Evolutionary conservation across 2,329 filamentous ascomycete species (phyloP), one percentile per base, ranked within the genome.

Genomic region (Exophiala aquamarina): DNA sequence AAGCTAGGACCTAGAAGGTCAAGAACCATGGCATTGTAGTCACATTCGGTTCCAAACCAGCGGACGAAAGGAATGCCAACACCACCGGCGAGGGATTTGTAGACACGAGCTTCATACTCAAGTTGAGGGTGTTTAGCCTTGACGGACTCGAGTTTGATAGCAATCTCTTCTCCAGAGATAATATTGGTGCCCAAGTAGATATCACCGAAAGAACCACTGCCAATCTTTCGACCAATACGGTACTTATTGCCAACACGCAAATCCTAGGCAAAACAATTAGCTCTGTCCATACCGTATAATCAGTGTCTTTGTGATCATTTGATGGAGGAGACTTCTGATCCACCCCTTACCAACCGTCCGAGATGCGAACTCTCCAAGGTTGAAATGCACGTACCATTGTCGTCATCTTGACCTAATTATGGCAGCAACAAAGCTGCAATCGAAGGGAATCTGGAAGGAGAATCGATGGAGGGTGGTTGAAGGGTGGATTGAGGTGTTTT

Each of bases 181-280:
- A 98, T 97, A 78, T 98, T 97, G 70, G 93, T 98, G 63, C 93
- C 93, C 44, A 97, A 84, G 74, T 97, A 98, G 68, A 98, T 97
- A 64, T 97, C 93, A 76, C 93, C 93, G 70, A 98, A 98, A 66
- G 86, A 91, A 61, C 93, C 93, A 61, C 90, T 95, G 62, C 93
- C 93, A 66, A 98, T 98, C 82, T 98, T 98, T 64, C 93, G 89
- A 70, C 93, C 93, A 72, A 98, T 97, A 64, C 93, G 90, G 83
- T 98, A 98, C 70, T 98, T 97, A 73, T 97, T 97, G 73, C 93
- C 93, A 74, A 98, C 93, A 67, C 93, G 90, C 65, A 98, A 84
- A 83, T 98, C 93, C 92, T 97, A 64, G 38, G 42, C 20, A 38
- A 21, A 21, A 10, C 7, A 35, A 26, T 26, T 26, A 26, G 23